Base-by-base conservation (phyloP, 306 rosid species). In the Fragaria ananassa region DNA sequence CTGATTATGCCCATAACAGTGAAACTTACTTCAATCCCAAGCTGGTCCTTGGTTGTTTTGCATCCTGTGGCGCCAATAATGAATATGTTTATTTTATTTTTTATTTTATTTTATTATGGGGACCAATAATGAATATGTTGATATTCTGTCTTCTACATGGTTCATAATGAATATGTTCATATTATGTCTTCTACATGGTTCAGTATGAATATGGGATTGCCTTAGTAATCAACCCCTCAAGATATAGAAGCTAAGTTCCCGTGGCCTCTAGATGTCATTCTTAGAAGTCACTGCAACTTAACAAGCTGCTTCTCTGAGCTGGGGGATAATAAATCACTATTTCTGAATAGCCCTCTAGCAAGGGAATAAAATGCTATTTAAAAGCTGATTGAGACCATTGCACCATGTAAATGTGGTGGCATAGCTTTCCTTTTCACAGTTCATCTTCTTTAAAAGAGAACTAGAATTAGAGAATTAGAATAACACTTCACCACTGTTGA, bases 361-460 rank as follows among this genome's bases (percentile, higher is more conserved):
- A 73, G 21, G 46, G 82, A 80, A 82, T 78, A 62, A 72, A 80
- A 45, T 80, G 78, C 79, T 39, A 8, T 56, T 49, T 74, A 77
- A 67, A 76, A 68, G 74, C 46, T 63, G 74, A 63, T 46, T 8
- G 74, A 62, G 76, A 82, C 81, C 78, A 46, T 78, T 54, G 57
- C 47, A 73, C 71, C 76, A 39, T 51, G 70, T 70, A 81, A 80
- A 72, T 29, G 60, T 76, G 79, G 60, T 78, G 79, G 68, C 70
- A 64, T 51, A 37, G 44, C 74, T 79, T 77, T 75, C 83, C 27
- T 75, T 68, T 72, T 81, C 76, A 37, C 41, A 61, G 35, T 53
- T 85, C 82, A 72, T 68, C 74, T 58, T 76, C 83, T 51, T 54
- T 79, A 74, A 65, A 57, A 82, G 72, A 23, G 47, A 71, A 46